These are phyloP conservation scores for Lentinula sp. DNA, from an alignment of 768 basidiomycete genomes.

Conservation along the genomic window DNA sequence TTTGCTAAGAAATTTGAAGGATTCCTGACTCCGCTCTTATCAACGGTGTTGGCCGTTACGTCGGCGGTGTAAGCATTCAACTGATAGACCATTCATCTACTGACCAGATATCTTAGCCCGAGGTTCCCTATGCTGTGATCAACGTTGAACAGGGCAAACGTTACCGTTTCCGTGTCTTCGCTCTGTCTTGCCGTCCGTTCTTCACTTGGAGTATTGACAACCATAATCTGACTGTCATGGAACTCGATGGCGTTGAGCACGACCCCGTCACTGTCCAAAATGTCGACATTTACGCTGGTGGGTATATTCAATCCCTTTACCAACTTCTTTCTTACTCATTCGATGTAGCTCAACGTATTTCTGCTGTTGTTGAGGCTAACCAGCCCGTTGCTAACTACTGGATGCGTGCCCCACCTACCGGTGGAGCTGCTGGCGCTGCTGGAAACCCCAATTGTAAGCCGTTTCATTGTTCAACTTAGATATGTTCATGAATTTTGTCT, in stretches of 20 bases:
- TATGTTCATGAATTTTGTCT: not conserved
- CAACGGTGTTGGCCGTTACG: slow-evolving; percentile 20
- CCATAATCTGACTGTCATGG: slow-evolving; percentile 22
- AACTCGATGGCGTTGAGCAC: slow-evolving; percentile 18
- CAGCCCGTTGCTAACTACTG: slow-evolving; percentile 27
- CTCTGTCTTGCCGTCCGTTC: slow-evolving; percentile 20
- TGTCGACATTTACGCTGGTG: slow-evolving; percentile 12
- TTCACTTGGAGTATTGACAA: slow-evolving; percentile 24
- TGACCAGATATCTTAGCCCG: slow-evolving; percentile 8
- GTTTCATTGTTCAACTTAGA: not conserved
- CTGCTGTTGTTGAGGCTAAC: slow-evolving; percentile 14
- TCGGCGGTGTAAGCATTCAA: not conserved
- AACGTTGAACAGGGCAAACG: slow-evolving; percentile 12
- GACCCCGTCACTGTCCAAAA: slow-evolving; percentile 18
- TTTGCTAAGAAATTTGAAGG: not conserved
- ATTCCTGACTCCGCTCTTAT: slow-evolving; percentile 20
- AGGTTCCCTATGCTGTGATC: slow-evolving; percentile 17
- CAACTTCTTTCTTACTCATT: not conserved
- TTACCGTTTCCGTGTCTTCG: slow-evolving; percentile 26
- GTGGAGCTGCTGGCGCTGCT: not conserved
- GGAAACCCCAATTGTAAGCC: slow-evolving; percentile 18
- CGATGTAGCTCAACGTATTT: slow-evolving; percentile 2
- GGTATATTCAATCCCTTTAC: not conserved
- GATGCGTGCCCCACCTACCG: slow-evolving; percentile 17
- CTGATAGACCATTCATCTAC: not conserved